Conservation (phyloP, 352 stramenopile species). For the Phytophthora fragariae region DNA sequence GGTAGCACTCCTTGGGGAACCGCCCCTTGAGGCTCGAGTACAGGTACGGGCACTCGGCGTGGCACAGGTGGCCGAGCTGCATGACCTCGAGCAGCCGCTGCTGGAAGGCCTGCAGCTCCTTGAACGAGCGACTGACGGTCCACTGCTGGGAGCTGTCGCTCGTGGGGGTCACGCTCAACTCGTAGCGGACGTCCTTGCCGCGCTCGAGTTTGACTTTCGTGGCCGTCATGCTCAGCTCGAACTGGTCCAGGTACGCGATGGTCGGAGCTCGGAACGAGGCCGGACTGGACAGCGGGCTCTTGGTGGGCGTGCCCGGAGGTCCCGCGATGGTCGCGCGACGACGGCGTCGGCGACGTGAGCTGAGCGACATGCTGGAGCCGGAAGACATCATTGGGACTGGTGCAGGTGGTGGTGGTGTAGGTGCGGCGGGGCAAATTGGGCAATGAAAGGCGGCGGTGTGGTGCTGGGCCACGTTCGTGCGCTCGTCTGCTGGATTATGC, state of each 20-base stretch:
- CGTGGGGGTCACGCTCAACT: slow-evolving; percentile 50
- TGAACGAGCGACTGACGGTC: slow-evolving; percentile 53
- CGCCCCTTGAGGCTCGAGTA: slow-evolving; percentile 72
- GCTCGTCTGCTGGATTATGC: slow-evolving; percentile 37
- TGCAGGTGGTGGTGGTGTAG: slow-evolving; percentile 1
- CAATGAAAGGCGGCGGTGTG: slow-evolving; percentile 17
- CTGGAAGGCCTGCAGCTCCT: slow-evolving; percentile 58
- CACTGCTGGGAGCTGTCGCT: slow-evolving; percentile 45
- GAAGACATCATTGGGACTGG: slow-evolving; percentile 20
- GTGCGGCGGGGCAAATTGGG: slow-evolving; percentile 26
- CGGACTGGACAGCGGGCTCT: slow-evolving; percentile 23
- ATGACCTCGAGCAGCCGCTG: slow-evolving; percentile 42
- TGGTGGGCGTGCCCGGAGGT: slow-evolving; percentile 21
- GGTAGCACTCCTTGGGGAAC: slow-evolving; percentile 66
- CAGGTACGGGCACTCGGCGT: slow-evolving; percentile 59
- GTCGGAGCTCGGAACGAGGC: slow-evolving; percentile 27
- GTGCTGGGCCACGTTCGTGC: slow-evolving; percentile 19
- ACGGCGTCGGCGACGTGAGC: slow-evolving; percentile 31
- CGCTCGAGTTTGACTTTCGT: slow-evolving; percentile 25
- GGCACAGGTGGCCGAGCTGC: slow-evolving; percentile 64
- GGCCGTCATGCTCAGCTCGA: slow-evolving; percentile 39
- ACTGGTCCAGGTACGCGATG: slow-evolving; percentile 44
- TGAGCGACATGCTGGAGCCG: slow-evolving; percentile 31
- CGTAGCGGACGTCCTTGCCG: slow-evolving; percentile 55
- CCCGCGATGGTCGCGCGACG: slow-evolving; percentile 21